Base-by-base conservation (phyloP, 257 asterid species). In the Leonotis leonurus region DNA sequence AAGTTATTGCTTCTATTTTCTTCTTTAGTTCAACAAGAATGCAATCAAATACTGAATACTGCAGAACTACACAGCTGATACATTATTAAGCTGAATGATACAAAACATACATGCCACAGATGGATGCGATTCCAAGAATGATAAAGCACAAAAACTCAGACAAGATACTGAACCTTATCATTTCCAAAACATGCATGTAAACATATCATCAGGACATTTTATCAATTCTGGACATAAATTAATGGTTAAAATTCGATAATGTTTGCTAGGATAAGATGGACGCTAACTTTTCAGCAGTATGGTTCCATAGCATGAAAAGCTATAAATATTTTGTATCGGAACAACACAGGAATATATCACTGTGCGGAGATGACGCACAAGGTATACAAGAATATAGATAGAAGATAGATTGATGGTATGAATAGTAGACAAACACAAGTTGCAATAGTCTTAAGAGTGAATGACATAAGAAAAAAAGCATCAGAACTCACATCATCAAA, bases 401-500 rank as follows among this genome's bases (percentile, higher is more conserved):
- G n/a, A 18, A n/a, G n/a, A n/a, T n/a, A n/a, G n/a, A n/a, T n/a
- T 29, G 59, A 22, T 43, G 33, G 64, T 13, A 24, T 16, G 26
- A 20, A 14, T 14, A 44, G 56, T 16, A 53, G 59, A 12, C 33
- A 29, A 39, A 27, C 17, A 18, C 27, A 56, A 12, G 21, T 4
- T 48, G 36, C 25, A 26, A 36, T 13, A 20, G 22, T 61, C 8
- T 29, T 36, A 17, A 46, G 29, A 1, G 33, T 29, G 55, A 35
- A 48, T 29, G 40, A 58, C 5, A 27, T 52, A 67, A 63, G 14
- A 49, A 44, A 67, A 20, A 33, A 26, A 24, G 53, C 45, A 63
- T 7, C 9, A 22, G 30, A 70, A 86, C 99, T 93, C 71, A 93
- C 99, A 76, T 93, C 96, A 71, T 93, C 96, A 68, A 80, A 89